Conservation (phyloP, 345 rosid species). For the Rubroshorea leprosula region DNA sequence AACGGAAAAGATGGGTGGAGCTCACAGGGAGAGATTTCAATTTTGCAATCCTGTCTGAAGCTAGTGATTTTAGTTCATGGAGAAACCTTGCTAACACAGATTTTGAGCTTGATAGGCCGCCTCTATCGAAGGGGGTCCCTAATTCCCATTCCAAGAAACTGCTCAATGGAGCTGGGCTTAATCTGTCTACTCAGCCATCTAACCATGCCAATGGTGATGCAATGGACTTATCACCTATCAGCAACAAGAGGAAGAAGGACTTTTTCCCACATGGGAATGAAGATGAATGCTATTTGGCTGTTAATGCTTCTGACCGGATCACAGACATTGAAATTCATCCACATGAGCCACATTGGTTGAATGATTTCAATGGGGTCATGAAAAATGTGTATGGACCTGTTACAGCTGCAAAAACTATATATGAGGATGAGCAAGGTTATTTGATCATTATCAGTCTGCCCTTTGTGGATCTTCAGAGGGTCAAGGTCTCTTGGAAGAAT, state of each 20-base stretch:
- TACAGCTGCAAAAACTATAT: slow-evolving; percentile 90
- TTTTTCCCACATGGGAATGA: slow-evolving; percentile 60
- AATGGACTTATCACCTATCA: slow-evolving; percentile 62
- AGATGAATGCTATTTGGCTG: slow-evolving; percentile 53
- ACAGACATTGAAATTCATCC: slow-evolving; percentile 55
- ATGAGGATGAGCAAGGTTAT: slow-evolving; percentile 77
- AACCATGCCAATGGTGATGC: slow-evolving; percentile 56
- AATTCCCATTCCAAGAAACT: slow-evolving; percentile 59
- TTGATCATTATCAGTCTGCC: slow-evolving; percentile 85
- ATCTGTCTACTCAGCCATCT: slow-evolving; percentile 71
- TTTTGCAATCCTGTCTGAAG: slow-evolving; percentile 70
- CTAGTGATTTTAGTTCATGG: slow-evolving; percentile 93
- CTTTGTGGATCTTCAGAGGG: slow-evolving; percentile 84
- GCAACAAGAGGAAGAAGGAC: slow-evolving; percentile 77
- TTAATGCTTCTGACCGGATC: slow-evolving; percentile 39
- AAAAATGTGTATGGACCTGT: slow-evolving; percentile 79
- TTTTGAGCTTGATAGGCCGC: slow-evolving; percentile 81
- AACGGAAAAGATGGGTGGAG: slow-evolving; percentile 81
- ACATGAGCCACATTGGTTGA: slow-evolving; percentile 65
- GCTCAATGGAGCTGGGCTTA: slow-evolving; percentile 81
- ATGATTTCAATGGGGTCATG: slow-evolving; percentile 85
- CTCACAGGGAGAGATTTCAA: slow-evolving; percentile 86
- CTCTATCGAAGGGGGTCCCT: slow-evolving; percentile 46
- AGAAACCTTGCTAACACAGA: slow-evolving; percentile 88
- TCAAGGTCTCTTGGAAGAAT: slow-evolving; percentile 96